These are phyloP conservation scores for Metschnikowia proteae DNA, from an alignment of 805 yeast genomes.

Conservation along the genomic window DNA sequence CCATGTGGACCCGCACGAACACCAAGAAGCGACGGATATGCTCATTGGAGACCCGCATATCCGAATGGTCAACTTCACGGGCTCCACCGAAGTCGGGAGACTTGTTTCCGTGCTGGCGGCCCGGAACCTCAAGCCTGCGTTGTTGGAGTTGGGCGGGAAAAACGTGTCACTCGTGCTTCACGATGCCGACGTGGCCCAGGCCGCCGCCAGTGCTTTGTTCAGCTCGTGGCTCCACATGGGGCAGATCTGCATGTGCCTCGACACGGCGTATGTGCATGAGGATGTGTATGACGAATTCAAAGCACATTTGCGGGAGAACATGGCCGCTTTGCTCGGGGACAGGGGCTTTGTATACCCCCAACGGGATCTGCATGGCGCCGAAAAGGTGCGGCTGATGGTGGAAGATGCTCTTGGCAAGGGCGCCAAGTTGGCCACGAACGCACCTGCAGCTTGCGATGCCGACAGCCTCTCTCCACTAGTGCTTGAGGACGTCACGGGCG, in stretches of 20 bases:
- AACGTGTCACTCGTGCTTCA: conserved; percentile 32
- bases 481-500: conserved; percentile 26
- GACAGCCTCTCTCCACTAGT: conserved; percentile 26
- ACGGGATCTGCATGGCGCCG: conserved; percentile 25
- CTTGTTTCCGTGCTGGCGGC: conserved; percentile 36
- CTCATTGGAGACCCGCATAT: conserved; percentile 27
- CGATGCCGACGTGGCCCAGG: conserved; percentile 32
- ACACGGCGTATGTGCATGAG: conserved; percentile 35
- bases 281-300: conserved; percentile 28
- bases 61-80: conserved; percentile 43
- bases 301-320: conserved; percentile 16
- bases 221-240: conserved; percentile 43
- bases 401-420: conserved; percentile 38
- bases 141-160: conserved; percentile 47
- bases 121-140: conserved; percentile 34
- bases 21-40: conserved; percentile 21
- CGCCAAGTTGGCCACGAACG: conserved; percentile 23
- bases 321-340: conserved; percentile 14
- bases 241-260: conserved; percentile 48
- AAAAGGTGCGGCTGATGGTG: conserved; percentile 23
- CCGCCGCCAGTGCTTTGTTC: conserved; percentile 27
- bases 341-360: conserved; percentile 25
- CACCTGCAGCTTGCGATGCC: background rate
- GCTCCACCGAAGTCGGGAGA: conserved; percentile 40
- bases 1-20: conserved; percentile 25